Evolutionary conservation across 176 grass and related monocot genomes (phyloP).

Genomic region (Dactylis glomerata): DNA sequence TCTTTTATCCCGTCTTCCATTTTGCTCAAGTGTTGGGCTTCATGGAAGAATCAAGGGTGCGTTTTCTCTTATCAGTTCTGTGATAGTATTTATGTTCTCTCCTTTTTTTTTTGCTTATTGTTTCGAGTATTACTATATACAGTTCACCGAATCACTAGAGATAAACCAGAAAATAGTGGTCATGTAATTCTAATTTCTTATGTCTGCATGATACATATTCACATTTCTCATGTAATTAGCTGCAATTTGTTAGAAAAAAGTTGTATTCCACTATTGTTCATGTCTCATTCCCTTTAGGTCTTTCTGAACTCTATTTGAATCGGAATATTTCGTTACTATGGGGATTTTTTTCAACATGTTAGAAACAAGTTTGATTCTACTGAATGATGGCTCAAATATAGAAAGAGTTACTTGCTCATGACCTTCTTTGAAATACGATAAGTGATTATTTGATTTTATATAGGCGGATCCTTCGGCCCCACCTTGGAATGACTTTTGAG

Average conservation of each 20-base stretch:
- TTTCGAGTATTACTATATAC: background rate
- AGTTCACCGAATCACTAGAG: background rate
- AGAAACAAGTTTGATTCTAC: background rate
- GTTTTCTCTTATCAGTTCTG: background rate
- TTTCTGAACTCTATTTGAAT: background rate
- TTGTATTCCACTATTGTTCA: background rate
- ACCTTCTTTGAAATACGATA: background rate
- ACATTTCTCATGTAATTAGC: background rate
- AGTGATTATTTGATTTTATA: background rate
- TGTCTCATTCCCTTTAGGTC: background rate
- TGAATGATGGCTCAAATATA: background rate
- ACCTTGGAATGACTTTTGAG: conserved; percentile 6
- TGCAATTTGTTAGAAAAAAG: background rate
- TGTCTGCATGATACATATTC: background rate
- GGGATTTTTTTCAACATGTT: background rate
- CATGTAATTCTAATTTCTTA: background rate
- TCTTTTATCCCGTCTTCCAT: conserved; percentile 8
- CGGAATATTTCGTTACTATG: background rate
- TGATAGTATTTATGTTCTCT: background rate
- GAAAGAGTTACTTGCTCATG: background rate
- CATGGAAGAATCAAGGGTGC: background rate
- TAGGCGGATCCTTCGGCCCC: background rate
- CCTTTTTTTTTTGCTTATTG: background rate
- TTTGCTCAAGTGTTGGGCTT: background rate
- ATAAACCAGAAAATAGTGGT: background rate